Conservation (phyloP, 148 eudicot species). For the Nepenthes gracilis region DNA sequence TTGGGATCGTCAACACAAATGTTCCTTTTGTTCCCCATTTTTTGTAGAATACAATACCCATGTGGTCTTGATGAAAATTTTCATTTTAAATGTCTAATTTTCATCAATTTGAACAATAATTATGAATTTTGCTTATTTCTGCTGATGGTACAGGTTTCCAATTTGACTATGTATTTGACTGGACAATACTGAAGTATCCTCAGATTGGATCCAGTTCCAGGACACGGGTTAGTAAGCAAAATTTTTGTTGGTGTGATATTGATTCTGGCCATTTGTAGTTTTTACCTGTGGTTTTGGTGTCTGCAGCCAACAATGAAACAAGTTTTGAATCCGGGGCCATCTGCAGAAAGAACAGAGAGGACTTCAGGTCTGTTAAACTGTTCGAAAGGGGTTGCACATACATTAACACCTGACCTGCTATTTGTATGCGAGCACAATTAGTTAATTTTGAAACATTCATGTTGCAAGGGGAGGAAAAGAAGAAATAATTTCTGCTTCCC, state of each 20-base stretch:
- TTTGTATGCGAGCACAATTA: no score
- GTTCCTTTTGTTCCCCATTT: no score
- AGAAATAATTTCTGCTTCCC: neutral
- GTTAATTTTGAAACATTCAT: no score
- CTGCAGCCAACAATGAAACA: conserved; percentile 56
- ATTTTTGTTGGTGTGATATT: neutral
- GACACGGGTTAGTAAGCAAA: conserved; percentile 42
- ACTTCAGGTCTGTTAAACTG: conserved; percentile 43
- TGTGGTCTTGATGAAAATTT: no score
- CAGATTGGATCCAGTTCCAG: conserved; percentile 87
- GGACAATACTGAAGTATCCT: conserved; percentile 95
- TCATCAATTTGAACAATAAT: neutral
- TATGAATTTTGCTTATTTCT: neutral
- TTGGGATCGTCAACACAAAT: no score
- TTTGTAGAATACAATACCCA: no score
- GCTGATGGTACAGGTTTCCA: conserved; percentile 61
- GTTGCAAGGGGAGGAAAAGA: no score
- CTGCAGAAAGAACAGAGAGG: conserved; percentile 64
- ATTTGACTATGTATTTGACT: conserved; percentile 97
- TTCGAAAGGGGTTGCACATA: no score
- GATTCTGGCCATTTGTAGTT: neutral
- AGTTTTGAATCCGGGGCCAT: conserved; percentile 56
- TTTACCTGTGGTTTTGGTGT: conserved; percentile 1
- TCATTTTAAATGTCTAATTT: neutral
- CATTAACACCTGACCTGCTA: no score